Evolutionary conservation across 208 protist species (phyloP).

Genomic region (Acanthamoeba triangularis): DNA sequence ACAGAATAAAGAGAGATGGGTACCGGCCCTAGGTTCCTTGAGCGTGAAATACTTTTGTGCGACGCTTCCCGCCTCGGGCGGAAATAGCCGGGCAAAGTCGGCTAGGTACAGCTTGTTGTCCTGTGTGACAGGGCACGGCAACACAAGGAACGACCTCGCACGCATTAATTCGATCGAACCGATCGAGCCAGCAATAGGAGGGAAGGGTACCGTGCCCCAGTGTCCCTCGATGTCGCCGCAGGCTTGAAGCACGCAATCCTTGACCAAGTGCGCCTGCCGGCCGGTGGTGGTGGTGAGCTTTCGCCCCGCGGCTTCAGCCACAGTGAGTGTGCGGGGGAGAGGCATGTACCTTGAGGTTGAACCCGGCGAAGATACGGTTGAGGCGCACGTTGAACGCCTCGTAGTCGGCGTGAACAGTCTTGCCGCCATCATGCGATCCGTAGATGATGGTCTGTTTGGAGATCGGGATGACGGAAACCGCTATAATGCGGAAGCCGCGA

Average conservation of each 20-base stretch:
- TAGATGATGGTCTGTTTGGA: conserved; percentile 70
- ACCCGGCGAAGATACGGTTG: conserved; percentile 32
- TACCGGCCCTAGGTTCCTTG: conserved; percentile 48
- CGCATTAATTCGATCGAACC: background rate
- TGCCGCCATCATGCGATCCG: conserved; percentile 67
- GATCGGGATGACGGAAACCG: conserved; percentile 69
- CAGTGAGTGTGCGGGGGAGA: background rate
- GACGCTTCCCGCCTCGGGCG: background rate
- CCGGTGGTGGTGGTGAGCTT: too few relatives aligned
- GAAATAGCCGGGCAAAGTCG: conserved; percentile 56
- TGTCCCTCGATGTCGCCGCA: conserved; percentile 68
- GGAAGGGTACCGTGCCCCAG: conserved; percentile 31
- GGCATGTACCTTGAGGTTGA: conserved; percentile 61
- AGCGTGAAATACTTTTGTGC: conserved; percentile 59
- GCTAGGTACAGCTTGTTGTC: conserved; percentile 59
- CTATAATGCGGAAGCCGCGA: conserved; percentile 61
- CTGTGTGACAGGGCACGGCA: background rate
- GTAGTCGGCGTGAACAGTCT: conserved; percentile 72
- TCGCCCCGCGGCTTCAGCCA: background rate
- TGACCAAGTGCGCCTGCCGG: conserved; percentile 20
- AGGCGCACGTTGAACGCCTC: conserved; percentile 68
- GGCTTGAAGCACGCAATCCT: conserved; percentile 4
- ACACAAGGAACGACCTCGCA: background rate
- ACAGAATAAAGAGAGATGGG: background rate
- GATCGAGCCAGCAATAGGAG: background rate